A percentile compares a stretch with the other conserved stretches of the same genome.
Conservation (phyloP, 345 rosid genomes). For the Populus davidiana region DNA sequence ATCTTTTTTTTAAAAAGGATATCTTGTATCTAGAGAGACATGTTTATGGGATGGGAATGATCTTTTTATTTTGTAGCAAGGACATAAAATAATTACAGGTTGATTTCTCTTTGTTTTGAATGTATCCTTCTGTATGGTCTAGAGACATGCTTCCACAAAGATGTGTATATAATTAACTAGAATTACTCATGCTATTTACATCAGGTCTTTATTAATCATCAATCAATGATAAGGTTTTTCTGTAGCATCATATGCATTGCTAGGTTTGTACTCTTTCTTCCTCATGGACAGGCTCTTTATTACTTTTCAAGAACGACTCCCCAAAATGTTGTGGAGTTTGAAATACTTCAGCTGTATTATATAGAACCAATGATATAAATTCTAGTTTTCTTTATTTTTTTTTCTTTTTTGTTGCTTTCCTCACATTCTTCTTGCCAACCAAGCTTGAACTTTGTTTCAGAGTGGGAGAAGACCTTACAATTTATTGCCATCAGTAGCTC, state of each 20-base stretch:
- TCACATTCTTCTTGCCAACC: too few species aligned
- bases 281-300: neutral
- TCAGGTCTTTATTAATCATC: neutral
- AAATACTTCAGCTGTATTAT: neutral
- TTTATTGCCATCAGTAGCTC: constrained; percentile 70
- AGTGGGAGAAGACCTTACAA: constrained; percentile 88
- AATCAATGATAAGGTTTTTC: constrained; percentile 43
- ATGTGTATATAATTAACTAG: too few species aligned
- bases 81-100: too few species aligned
- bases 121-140: too few species aligned
- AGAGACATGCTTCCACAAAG: too few species aligned
- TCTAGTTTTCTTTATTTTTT: too few species aligned
- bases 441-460: constrained; percentile 38
- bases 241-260: constrained; percentile 55
- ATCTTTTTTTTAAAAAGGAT: too few species aligned
- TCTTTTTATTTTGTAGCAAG: too few species aligned
- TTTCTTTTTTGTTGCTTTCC: too few species aligned
- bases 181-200: neutral
- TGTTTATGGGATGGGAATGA: too few species aligned
- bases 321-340: neutral
- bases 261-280: constrained; percentile 46
- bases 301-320: neutral
- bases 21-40: neutral
- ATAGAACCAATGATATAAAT: too few species aligned
- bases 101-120: too few species aligned